These are phyloP conservation scores for Lentinus brumalis DNA, from an alignment of 768 basidiomycete genomes.

Conservation along the genomic window DNA sequence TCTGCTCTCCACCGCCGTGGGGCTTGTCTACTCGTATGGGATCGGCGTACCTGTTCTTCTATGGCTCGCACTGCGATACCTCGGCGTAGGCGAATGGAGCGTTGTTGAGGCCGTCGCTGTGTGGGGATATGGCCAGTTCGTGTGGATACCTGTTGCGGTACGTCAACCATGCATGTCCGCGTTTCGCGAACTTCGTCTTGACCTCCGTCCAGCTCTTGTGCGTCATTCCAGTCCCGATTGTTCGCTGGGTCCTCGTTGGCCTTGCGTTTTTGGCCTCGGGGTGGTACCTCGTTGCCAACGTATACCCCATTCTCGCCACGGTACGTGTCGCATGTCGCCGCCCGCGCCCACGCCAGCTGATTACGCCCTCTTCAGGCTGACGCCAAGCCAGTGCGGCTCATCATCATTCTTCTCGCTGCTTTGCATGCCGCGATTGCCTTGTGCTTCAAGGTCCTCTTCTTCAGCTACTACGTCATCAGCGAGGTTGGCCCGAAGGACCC, in stretches of 20 bases:
- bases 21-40: conserved; percentile 87
- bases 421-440: conserved; percentile 83
- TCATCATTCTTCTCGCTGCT: conserved; percentile 73
- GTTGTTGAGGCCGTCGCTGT: conserved; percentile 79
- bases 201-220: conserved; percentile 62
- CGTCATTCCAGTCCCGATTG: conserved; percentile 78
- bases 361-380: conserved; percentile 58
- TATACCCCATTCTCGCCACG: conserved; percentile 87
- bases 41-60: conserved; percentile 78
- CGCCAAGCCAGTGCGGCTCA: conserved; percentile 80
- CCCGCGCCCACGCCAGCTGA: not conserved
- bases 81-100: conserved; percentile 90
- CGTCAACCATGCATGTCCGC: conserved; percentile 27
- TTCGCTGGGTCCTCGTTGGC: conserved; percentile 81
- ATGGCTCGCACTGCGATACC: conserved; percentile 83
- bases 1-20: conserved; percentile 78
- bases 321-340: conserved; percentile 47
- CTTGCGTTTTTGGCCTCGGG: conserved; percentile 80
- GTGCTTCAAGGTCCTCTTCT: conserved; percentile 81
- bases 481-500: conserved; percentile 41
- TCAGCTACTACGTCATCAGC: conserved; percentile 54
- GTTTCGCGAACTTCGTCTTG: not conserved
- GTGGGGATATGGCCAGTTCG: conserved; percentile 82
- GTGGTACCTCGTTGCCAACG: conserved; percentile 80
- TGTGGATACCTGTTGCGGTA: conserved; percentile 89